These are phyloP conservation scores for Pseudohyphozyma bogoriensis DNA, from an alignment of 768 basidiomycete species.

Conservation along the genomic window DNA sequence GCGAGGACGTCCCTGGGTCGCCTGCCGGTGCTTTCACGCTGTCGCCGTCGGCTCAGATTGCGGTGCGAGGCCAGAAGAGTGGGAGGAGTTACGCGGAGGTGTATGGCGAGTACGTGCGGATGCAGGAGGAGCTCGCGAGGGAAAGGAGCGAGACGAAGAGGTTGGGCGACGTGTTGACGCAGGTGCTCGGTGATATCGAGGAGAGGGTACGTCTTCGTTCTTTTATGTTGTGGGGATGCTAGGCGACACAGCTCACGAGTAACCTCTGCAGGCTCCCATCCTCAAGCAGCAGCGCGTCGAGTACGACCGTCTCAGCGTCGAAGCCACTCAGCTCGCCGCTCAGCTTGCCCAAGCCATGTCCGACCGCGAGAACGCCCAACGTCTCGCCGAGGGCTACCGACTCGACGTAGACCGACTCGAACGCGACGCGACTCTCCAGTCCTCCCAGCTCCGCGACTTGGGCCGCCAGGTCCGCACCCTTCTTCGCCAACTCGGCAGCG, in stretches of 20 bases:
- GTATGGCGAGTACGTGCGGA: conserved; percentile 75
- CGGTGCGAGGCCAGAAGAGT: conserved; percentile 59
- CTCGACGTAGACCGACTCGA: conserved; percentile 37
- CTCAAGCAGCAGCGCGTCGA: conserved; percentile 81
- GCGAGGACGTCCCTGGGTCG: not conserved
- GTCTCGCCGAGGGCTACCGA: conserved; percentile 46
- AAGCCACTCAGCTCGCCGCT: conserved; percentile 66
- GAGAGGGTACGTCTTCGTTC: conserved; percentile 67
- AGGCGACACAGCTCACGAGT: not conserved
- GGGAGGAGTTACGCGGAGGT: conserved; percentile 85
- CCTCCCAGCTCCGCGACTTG: conserved; percentile 69
- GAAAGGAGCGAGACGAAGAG: conserved; percentile 74
- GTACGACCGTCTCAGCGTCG: conserved; percentile 70
- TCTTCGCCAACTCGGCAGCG: conserved; percentile 67
- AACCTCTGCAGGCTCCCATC: conserved; percentile 64
- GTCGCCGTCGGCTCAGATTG: conserved; percentile 81
- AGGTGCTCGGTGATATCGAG: conserved; percentile 78
- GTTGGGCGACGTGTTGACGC: conserved; percentile 67
- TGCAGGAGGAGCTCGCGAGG: conserved; percentile 68
- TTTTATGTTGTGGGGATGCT: not conserved
- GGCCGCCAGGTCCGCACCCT: conserved; percentile 74
- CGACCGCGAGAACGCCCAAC: conserved; percentile 60
- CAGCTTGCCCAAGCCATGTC: conserved; percentile 65
- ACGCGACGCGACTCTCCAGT: conserved; percentile 56
- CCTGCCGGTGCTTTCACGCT: conserved; percentile 47